A percentile compares a stretch with the other conserved stretches of the same genome.
Conservation (phyloP, 306 rosid species). For the Castanea crenata region DNA sequence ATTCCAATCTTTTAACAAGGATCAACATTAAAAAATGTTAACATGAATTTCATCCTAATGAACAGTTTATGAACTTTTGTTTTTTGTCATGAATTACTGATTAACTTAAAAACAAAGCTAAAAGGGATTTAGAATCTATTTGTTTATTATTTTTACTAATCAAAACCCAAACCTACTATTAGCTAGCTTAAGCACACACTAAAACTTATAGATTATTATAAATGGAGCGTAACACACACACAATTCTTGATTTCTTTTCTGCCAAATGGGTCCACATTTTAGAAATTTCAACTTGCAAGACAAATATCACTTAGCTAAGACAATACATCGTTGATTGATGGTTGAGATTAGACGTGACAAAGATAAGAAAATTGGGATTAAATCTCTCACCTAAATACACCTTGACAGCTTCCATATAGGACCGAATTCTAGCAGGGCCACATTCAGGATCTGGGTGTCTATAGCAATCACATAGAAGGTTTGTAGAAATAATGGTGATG, state of each 20-base stretch:
- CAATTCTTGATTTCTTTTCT: no score
- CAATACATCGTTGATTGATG: background rate
- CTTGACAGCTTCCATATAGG: constrained; percentile 51
- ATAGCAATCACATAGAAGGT: constrained; percentile 55
- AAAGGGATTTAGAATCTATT: no score
- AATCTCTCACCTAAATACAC: constrained; percentile 30
- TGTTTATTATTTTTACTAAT: no score
- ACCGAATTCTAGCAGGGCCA: constrained; percentile 31
- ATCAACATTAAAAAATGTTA: no score
- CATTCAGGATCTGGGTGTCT: constrained; percentile 40
- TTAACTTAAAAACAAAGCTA: no score
- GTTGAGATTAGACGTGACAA: background rate
- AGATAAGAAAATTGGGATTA: background rate
- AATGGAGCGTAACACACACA: background rate
- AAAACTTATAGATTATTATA: no score
- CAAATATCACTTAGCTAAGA: background rate
- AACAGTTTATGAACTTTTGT: no score
- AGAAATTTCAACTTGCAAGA: background rate
- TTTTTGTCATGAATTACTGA: no score
- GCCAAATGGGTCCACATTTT: background rate
- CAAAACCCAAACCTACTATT: no score
- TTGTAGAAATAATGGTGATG: constrained; percentile 38
- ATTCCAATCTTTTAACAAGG: no score
- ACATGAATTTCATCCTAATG: no score
- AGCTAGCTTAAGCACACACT: no score